phyloP scores from a whole-genome alignment of 495 filamentous ascomycete species.

The Paragyromitra xinjiangensis region DNA sequence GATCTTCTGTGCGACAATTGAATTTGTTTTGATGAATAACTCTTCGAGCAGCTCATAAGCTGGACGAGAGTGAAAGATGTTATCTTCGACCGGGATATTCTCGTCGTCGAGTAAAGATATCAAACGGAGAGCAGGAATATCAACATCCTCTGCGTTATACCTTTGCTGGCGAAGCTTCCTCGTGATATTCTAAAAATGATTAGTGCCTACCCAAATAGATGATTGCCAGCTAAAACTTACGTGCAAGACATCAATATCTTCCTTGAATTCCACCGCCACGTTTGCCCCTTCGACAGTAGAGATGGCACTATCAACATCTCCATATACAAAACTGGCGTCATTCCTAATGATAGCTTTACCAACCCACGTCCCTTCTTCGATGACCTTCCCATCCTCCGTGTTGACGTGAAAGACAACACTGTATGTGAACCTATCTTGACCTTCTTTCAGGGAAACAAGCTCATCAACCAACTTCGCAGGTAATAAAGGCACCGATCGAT shows the following conservation, averaged over 20 bases:
- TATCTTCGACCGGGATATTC: slow-evolving; percentile 93
- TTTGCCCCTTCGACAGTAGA: slow-evolving; percentile 67
- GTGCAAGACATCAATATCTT: slow-evolving; percentile 75
- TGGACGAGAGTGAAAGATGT: slow-evolving; percentile 89
- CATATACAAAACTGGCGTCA: slow-evolving; percentile 80
- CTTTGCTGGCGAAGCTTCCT: slow-evolving; percentile 89
- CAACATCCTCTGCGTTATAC: slow-evolving; percentile 76
- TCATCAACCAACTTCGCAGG: slow-evolving; percentile 84
- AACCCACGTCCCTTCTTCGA: slow-evolving; percentile 87
- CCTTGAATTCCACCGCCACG: slow-evolving; percentile 70
- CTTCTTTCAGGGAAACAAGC: slow-evolving; percentile 84
- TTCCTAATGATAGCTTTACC: slow-evolving; percentile 95
- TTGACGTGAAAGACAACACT: slow-evolving; percentile 92
- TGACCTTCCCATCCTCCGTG: slow-evolving; percentile 75
- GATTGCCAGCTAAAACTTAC: slow-evolving; percentile 61
- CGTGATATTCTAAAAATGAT: slow-evolving; percentile 67
- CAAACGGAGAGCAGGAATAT: slow-evolving; percentile 84
- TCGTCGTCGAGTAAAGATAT: slow-evolving; percentile 97
- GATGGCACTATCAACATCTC: slow-evolving; percentile 83
- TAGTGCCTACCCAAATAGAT: not conserved
- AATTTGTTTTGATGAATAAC: slow-evolving; percentile 88
- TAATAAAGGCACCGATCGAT: slow-evolving; percentile 89
- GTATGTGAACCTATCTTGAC: slow-evolving; percentile 86
- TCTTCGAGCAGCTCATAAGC: slow-evolving; percentile 96
- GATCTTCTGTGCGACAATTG: slow-evolving; percentile 86